Evolutionary conservation across 169 alveolate genomes (phyloP).

Genomic region (Plasmodium vinckei): DNA sequence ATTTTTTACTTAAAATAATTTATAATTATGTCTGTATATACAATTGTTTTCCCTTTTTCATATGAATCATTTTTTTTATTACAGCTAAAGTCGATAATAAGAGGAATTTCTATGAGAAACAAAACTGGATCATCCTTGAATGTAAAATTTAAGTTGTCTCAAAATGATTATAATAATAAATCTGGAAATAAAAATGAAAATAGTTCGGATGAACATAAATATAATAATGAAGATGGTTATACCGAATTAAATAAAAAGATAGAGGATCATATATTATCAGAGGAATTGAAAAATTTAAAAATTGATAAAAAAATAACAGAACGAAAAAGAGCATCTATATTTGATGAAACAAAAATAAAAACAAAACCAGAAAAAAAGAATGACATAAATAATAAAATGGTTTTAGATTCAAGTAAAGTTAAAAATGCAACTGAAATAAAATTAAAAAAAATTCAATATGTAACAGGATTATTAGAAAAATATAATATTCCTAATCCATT

Average conservation of each 20-base stretch:
- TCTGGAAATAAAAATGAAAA: conserved; percentile 8
- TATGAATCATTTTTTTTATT: not conserved
- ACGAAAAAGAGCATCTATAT: conserved; percentile 73
- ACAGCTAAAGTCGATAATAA: conserved; percentile 64
- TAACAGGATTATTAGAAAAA: conserved; percentile 74
- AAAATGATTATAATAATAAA: conserved; percentile 16
- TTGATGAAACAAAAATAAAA: conserved; percentile 59
- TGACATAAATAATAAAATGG: conserved; percentile 40
- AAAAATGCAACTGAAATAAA: conserved; percentile 71
- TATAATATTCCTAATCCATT: conserved; percentile 73
- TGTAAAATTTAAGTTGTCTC: conserved; percentile 50
- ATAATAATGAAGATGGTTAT: not conserved
- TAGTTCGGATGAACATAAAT: conserved; percentile 9
- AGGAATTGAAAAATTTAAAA: conserved; percentile 61
- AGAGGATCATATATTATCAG: conserved; percentile 63
- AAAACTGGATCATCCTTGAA: conserved; percentile 58
- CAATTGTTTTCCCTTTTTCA: no score
- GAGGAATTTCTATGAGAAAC: conserved; percentile 71
- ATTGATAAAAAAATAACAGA: conserved; percentile 52
- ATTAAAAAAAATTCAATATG: conserved; percentile 68
- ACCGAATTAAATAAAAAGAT: conserved; percentile 61
- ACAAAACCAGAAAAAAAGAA: conserved; percentile 36
- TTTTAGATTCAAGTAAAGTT: conserved; percentile 69
- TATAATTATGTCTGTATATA: no score
- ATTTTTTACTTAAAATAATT: not conserved